Conservation (phyloP, 345 rosid genomes). For the Sisymbrium altissimum region DNA sequence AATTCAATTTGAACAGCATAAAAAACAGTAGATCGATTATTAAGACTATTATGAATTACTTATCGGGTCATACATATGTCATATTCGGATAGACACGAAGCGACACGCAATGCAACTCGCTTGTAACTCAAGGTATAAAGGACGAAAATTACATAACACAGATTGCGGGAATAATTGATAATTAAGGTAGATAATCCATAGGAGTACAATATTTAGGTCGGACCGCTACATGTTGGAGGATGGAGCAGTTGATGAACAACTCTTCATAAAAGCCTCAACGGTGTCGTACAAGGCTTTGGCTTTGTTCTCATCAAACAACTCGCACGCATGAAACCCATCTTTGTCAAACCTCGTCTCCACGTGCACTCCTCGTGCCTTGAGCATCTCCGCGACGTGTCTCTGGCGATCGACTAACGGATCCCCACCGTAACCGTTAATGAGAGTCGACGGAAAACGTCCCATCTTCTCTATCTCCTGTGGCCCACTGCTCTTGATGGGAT, state of each 20-base stretch:
- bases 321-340: slow-evolving; percentile 67
- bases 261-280: slow-evolving; percentile 40
- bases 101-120: neutral
- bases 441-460: slow-evolving; percentile 48
- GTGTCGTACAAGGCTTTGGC: slow-evolving; percentile 38
- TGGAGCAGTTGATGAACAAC: slow-evolving; percentile 15
- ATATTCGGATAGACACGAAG: neutral
- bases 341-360: slow-evolving; percentile 44
- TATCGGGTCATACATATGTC: neutral
- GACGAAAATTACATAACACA: neutral
- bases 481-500: slow-evolving; percentile 41
- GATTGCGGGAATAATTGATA: neutral
- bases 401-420: slow-evolving; percentile 78
- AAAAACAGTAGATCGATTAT: neutral
- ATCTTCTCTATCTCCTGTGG: slow-evolving; percentile 38
- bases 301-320: slow-evolving; percentile 50
- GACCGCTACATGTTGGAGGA: neutral
- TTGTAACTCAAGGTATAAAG: neutral
- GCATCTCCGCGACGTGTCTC: slow-evolving; percentile 48
- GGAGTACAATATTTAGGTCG: neutral
- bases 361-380: slow-evolving; percentile 55
- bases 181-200: neutral
- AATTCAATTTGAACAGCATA: neutral
- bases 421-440: slow-evolving; percentile 54
- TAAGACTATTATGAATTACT: neutral